Base-by-base conservation (phyloP, 306 rosid species). In the Trifolium pratense region DNA sequence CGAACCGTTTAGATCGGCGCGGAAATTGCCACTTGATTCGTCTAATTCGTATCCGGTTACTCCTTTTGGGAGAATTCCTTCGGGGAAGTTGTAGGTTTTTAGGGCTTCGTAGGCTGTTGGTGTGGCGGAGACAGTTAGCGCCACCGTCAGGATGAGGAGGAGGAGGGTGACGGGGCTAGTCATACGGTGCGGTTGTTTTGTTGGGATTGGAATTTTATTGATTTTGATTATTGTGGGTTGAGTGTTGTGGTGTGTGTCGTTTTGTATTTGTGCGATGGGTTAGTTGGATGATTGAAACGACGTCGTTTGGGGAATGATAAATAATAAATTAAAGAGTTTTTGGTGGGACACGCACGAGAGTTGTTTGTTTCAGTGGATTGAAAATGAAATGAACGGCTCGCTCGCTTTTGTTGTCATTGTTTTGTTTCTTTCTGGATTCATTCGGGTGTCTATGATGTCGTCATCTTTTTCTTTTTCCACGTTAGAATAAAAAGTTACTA, bases 1-100 rank as follows among this genome's bases (percentile, higher is more conserved):
- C 2, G 97, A 56, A 26, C 84, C 87, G 66, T 83, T 81, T 66
- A 82, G 82, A 75, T 51, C 73, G n/a, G 89, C 95, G 26, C 58
- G 74, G 73, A 87, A 93, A 49, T 68, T 63, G 0, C 98, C 98
- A 11, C 20, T 86, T 31, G 74, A 51, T 56, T 40, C 63, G 49
- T 89, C 87, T 18, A 90, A 70, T 5, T 86, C 82, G 81, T 88
- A 93, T 21, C 82, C 83, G 1, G 48, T 32, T 1, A 80, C 77
- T 15, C 97, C 96, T 23, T 87, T 79, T 0, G 98, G 98, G 52
- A 93, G 93, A 9, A 93, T 66, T 3, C 98, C 98, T 13, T 52
- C 61, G 7, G 98, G 98, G 31, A 93, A 86, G 64, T 82, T 40
- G 70, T 70, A 92, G 36, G 70, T 79, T 15, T 55, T 75, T 16